Percentiles rank a stretch among this genome's conserved stretches.
Conservation (phyloP, 441 rosid species). For the Syzygium malaccense region DNA sequence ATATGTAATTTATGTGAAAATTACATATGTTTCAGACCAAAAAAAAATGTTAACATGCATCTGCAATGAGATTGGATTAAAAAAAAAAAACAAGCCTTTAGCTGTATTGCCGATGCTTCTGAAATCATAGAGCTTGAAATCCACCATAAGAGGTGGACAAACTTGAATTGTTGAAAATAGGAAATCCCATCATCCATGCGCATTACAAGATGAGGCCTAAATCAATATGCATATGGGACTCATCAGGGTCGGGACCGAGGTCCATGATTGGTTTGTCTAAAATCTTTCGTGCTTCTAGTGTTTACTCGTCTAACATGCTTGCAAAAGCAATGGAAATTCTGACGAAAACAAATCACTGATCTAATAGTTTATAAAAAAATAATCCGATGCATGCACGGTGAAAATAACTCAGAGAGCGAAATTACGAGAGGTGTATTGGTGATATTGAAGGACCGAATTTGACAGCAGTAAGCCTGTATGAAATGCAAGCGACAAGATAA, state of each 20-base stretch:
- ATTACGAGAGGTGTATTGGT: rapidly evolving
- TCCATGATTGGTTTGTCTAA: not conserved
- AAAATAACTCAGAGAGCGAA: not conserved
- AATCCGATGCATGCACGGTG: rapidly evolving
- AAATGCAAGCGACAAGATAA: not conserved
- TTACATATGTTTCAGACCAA: not conserved
- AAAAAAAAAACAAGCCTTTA: not conserved
- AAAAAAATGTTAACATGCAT: not conserved
- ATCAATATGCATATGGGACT: not conserved
- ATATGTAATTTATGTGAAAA: not conserved
- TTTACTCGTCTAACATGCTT: not conserved
- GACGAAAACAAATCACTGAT: not conserved
- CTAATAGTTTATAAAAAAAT: not conserved
- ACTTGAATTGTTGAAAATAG: no score
- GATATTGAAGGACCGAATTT: not conserved
- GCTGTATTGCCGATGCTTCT: not conserved
- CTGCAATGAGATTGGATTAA: not conserved
- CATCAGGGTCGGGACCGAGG: rapidly evolving
- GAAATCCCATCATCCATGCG: not conserved
- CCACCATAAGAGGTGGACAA: not conserved
- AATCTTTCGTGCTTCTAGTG: not conserved
- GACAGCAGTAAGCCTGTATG: not conserved
- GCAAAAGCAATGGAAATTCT: not conserved
- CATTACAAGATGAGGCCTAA: not conserved
- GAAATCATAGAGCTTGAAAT: not conserved